phyloP scores from a whole-genome alignment of 441 rosid genomes.

The Adansonia grandidieri region DNA sequence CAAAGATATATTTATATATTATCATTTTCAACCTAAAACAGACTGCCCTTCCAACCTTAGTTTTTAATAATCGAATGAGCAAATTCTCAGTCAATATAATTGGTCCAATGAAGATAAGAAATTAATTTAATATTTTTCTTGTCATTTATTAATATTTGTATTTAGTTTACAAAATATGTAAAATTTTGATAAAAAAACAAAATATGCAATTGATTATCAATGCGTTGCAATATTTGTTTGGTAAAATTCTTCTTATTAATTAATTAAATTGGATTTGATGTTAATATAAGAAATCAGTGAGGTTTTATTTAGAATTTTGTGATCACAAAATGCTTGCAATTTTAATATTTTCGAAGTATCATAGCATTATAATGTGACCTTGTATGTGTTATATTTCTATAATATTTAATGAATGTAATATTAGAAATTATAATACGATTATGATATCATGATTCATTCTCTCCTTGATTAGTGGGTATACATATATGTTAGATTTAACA shows the following conservation, averaged over 20 bases:
- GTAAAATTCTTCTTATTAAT: neutral
- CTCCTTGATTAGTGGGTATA: too few species aligned
- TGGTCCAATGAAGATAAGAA: neutral
- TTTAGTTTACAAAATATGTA: neutral
- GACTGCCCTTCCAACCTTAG: neutral
- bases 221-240: neutral
- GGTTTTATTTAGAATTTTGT: neutral
- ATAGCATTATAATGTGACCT: too few species aligned
- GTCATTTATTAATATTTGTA: too few species aligned
- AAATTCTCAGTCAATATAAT: neutral
- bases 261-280: neutral
- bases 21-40: conserved; percentile 28
- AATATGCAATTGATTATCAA: neutral
- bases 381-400: too few species aligned
- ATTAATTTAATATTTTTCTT: neutral
- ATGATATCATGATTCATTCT: too few species aligned
- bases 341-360: too few species aligned
- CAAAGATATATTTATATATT: neutral
- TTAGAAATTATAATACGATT: too few species aligned
- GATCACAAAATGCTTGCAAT: neutral
- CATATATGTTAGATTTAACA: too few species aligned
- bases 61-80: neutral
- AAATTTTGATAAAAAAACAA: neutral
- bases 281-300: too few species aligned
- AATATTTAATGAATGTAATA: too few species aligned